Base-by-base conservation (phyloP, 2,329 filamentous ascomycete genomes). In the Phoma herbarum region DNA sequence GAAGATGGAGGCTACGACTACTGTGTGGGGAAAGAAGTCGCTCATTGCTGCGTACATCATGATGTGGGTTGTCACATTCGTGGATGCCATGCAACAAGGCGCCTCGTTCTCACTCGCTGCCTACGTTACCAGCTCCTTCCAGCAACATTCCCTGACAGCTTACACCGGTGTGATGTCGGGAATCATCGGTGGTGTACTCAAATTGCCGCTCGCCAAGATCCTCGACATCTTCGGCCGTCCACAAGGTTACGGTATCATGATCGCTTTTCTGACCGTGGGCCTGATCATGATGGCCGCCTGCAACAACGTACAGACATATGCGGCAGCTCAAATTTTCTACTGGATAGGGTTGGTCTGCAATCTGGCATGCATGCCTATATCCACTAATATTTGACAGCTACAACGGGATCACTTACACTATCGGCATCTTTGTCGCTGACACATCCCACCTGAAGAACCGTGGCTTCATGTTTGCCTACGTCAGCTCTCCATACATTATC, bases 271-370 rank as follows among this genome's bases (percentile, higher is more conserved):
- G 11, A 59, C 59, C 11, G 43, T 69, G 1, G 66, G 66, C 2
- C 37, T 90, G 74, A 87, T 89, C 18, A 81, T 91, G 77, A 89
- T 90, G 81, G 89, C 89, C 6, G 81, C 80, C 1, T 90, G 84
- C 70, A 80, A 81, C 3, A 83, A 82, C 52, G 82, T 89, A 12
- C 75, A 84, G 57, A 84, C 82, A 0, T 90, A 87, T 69, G 85
- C 84, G 42, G 87, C 87, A 4, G 86, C 85, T 1, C 82, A 86
- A 46, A 86, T 90, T 1, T 88, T 91, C 68, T 90, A 88, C 66
- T 82, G 81, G 43, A 82, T 88, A 31, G 88, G 88, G 43, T 67
- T 57, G 25, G 82, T 83, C 7, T 18, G 20, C 12, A 9, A 26
- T 7, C 23, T 9, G 12, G 39, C 22, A 25, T 23, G 22, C 10